Percentiles rank a stretch among this genome's conserved stretches.
These are phyloP conservation scores for Vickermania spadyakhi DNA, from an alignment of 208 protist species.

Conservation along the genomic window DNA sequence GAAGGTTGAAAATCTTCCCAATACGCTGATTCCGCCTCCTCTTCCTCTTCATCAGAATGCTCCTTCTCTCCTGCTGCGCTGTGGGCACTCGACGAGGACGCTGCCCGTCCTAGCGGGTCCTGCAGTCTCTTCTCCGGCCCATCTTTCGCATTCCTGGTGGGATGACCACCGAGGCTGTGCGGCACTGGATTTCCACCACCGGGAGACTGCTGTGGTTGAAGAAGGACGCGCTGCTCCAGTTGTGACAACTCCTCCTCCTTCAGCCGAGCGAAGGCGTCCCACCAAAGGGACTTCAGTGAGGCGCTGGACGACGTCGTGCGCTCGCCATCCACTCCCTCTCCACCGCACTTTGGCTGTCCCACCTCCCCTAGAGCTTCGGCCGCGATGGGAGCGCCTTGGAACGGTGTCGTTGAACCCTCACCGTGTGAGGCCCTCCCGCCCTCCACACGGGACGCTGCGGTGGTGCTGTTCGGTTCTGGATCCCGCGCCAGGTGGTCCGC, in stretches of 20 bases:
- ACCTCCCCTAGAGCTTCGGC: too few relatives aligned
- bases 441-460: too few relatives aligned
- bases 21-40: neutral
- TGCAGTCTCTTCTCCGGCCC: too few relatives aligned
- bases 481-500: neutral
- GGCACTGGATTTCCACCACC: too few relatives aligned
- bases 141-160: too few relatives aligned
- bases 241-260: slow-evolving; percentile 44
- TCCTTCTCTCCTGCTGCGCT: slow-evolving; percentile 62
- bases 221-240: slow-evolving; percentile 13
- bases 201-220: neutral
- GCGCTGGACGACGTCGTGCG: neutral
- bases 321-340: neutral
- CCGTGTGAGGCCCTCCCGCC: too few relatives aligned
- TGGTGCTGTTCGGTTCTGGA: neutral
- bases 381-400: neutral
- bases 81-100: neutral
- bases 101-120: too few relatives aligned
- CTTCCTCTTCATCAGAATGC: slow-evolving; percentile 26
- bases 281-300: neutral
- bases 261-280: slow-evolving; percentile 8
- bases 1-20: neutral
- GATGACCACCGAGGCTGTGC: too few relatives aligned
- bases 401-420: neutral
- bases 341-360: neutral